phyloP scores from a whole-genome alignment of 129 eudicot genomes.

The Apium graveolens region DNA sequence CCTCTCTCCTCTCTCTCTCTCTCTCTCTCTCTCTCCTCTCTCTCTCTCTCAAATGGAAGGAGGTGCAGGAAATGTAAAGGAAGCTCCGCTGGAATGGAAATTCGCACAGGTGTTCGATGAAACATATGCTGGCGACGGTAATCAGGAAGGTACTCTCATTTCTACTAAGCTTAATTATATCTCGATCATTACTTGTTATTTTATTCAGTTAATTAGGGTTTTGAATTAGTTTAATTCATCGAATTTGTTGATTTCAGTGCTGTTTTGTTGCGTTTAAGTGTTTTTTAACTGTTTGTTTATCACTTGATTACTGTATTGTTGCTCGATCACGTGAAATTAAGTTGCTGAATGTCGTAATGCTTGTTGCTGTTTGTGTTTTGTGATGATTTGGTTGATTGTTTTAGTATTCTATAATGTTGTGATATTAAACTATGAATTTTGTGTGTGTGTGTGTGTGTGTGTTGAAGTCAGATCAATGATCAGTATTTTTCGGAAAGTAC shows the following conservation, averaged over 20 bases:
- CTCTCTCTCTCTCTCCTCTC: neutral
- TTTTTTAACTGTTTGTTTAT: neutral
- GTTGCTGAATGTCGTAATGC: neutral
- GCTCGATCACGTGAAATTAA: neutral
- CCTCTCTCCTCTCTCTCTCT: neutral
- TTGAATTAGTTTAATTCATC: neutral
- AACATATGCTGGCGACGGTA: constrained; percentile 71
- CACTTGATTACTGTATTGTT: neutral
- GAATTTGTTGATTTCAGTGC: neutral
- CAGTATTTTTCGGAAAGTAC: neutral
- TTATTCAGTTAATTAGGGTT: constrained; percentile 17
- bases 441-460: neutral
- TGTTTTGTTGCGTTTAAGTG: neutral
- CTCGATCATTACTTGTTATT: constrained; percentile 12
- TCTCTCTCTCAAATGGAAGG: constrained; percentile 37
- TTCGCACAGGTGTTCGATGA: constrained; percentile 89
- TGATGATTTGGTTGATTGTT: neutral
- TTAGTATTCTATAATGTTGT: neutral
- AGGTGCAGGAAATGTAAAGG: constrained; percentile 54
- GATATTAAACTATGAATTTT: neutral
- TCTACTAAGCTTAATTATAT: neutral
- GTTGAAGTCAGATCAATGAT: neutral
- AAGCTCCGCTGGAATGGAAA: constrained; percentile 82
- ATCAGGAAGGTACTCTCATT: constrained; percentile 40
- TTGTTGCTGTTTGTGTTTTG: neutral